Percentiles rank a stretch among this genome's conserved stretches.
These are phyloP conservation scores for Chaetomium cochliodes DNA, from an alignment of 495 filamentous ascomycete genomes.

Conservation along the genomic window DNA sequence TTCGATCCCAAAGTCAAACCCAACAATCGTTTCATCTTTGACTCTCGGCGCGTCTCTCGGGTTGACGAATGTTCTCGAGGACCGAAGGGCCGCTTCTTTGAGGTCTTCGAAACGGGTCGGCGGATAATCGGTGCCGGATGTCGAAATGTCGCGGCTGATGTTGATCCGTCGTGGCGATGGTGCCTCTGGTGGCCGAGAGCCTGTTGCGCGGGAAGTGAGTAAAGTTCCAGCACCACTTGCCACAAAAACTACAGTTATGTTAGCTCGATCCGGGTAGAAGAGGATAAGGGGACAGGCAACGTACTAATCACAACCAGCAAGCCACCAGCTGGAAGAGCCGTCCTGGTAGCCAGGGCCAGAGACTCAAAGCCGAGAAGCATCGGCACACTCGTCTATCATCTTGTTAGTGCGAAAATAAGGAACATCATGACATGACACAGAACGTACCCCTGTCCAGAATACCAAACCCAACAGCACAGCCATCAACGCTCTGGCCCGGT, in stretches of 20 bases:
- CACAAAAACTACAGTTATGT: conserved; percentile 29
- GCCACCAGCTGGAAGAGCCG: conserved; percentile 50
- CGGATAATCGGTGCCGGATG: conserved; percentile 46
- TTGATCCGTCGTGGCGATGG: conserved; percentile 33
- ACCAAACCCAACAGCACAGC: conserved; percentile 45
- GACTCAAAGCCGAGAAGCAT: conserved; percentile 47
- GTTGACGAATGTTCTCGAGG: conserved; percentile 41
- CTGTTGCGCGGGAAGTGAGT: conserved; percentile 17
- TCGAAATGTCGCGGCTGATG: conserved; percentile 43
- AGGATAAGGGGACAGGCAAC: conserved; percentile 4
- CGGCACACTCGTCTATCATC: conserved; percentile 46
- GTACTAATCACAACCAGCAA: conserved; percentile 50
- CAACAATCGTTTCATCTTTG: conserved; percentile 29
- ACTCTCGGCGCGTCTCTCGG: conserved; percentile 32
- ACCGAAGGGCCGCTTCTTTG: conserved; percentile 41
- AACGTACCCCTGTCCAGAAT: conserved; percentile 51
- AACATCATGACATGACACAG: not conserved
- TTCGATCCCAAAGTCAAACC: conserved; percentile 23
- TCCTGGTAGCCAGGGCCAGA: conserved; percentile 45
- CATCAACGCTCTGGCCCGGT: conserved; percentile 39
- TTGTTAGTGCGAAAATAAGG: conserved; percentile 25
- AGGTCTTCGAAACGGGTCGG: conserved; percentile 48
- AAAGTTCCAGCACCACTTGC: conserved; percentile 31
- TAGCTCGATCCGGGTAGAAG: not conserved
- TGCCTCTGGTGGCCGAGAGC: conserved; percentile 34